These are phyloP conservation scores for Moniliophthora roreri DNA, from an alignment of 1,284 basidiomycete genomes.

Conservation along the genomic window DNA sequence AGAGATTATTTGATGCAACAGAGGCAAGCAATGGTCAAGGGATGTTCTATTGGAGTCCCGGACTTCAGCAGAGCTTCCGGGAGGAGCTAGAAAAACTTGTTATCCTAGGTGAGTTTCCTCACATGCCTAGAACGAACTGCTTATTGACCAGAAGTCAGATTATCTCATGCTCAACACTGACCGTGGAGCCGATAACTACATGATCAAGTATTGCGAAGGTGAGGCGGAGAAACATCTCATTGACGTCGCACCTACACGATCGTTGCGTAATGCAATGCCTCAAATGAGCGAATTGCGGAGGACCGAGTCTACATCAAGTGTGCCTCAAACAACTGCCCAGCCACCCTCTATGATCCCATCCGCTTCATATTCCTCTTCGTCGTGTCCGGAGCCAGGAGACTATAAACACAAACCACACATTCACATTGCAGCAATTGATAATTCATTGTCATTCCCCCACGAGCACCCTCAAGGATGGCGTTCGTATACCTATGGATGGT, in stretches of 20 bases:
- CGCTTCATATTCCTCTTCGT: conserved; percentile 26
- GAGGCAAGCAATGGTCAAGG: conserved; percentile 50
- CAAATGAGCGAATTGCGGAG: conserved; percentile 66
- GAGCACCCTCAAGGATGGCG: conserved; percentile 90
- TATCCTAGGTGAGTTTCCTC: conserved; percentile 58
- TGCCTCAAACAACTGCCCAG: conserved; percentile 36
- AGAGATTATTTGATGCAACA: conserved; percentile 63
- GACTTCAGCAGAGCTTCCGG: conserved; percentile 77
- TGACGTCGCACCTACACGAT: conserved; percentile 74
- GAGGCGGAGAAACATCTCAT: conserved; percentile 73
- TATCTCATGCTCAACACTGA: conserved; percentile 91
- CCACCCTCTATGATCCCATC: conserved; percentile 25
- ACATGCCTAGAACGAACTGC: neutral
- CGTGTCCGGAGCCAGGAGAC: conserved; percentile 26
- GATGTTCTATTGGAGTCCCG: conserved; percentile 80
- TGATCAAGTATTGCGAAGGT: conserved; percentile 84
- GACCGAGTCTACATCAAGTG: conserved; percentile 39
- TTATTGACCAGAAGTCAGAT: conserved; percentile 41
- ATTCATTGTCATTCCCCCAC: conserved; percentile 89
- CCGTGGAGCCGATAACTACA: conserved; percentile 82
- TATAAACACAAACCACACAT: conserved; percentile 59
- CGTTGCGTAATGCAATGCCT: conserved; percentile 63
- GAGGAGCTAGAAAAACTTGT: conserved; percentile 89
- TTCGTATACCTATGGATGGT: conserved; percentile 90
- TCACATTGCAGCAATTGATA: conserved; percentile 91